phyloP scores from a whole-genome alignment of 441 rosid species.

The Gossypium laxum region DNA sequence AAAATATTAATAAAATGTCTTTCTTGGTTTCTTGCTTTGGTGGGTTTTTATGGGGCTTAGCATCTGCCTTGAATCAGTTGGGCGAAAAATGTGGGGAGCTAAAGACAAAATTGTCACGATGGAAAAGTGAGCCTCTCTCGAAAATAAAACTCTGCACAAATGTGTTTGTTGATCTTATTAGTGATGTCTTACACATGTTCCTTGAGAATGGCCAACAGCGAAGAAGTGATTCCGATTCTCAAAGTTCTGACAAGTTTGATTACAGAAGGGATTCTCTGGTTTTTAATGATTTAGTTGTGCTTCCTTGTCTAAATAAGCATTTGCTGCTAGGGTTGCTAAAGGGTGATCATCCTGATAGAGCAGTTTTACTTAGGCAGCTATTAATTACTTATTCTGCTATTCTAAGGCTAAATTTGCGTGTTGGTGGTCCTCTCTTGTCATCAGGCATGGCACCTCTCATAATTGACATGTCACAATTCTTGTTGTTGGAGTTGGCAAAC shows the following conservation, averaged over 20 bases:
- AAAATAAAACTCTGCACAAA: slow-evolving; percentile 29
- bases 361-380: slow-evolving; percentile 61
- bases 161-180: slow-evolving; percentile 35
- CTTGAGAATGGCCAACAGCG: slow-evolving; percentile 29
- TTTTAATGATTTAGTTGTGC: slow-evolving; percentile 29
- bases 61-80: slow-evolving; percentile 39
- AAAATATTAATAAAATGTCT: slow-evolving; percentile 38
- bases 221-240: slow-evolving; percentile 24
- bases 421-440: slow-evolving; percentile 25
- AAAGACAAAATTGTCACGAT: slow-evolving; percentile 28
- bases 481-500: slow-evolving; percentile 52
- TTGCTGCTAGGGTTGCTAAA: slow-evolving; percentile 42
- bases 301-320: slow-evolving; percentile 25
- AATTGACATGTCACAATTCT: slow-evolving; percentile 38
- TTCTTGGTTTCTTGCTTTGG: slow-evolving; percentile 50
- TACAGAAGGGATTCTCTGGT: slow-evolving; percentile 12
- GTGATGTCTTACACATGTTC: slow-evolving; percentile 31
- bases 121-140: slow-evolving; percentile 33
- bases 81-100: slow-evolving; percentile 27
- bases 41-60: slow-evolving; percentile 81
- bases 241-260: slow-evolving; percentile 18
- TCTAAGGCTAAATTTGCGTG: slow-evolving; percentile 49
- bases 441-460: slow-evolving; percentile 39
- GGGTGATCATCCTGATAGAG: slow-evolving; percentile 49
- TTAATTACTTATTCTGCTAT: slow-evolving; percentile 63